Evolutionary conservation across 1,284 basidiomycete genomes (phyloP), one percentile per base, ranked within the genome.

Genomic region (Apiotrichum sp.): DNA sequence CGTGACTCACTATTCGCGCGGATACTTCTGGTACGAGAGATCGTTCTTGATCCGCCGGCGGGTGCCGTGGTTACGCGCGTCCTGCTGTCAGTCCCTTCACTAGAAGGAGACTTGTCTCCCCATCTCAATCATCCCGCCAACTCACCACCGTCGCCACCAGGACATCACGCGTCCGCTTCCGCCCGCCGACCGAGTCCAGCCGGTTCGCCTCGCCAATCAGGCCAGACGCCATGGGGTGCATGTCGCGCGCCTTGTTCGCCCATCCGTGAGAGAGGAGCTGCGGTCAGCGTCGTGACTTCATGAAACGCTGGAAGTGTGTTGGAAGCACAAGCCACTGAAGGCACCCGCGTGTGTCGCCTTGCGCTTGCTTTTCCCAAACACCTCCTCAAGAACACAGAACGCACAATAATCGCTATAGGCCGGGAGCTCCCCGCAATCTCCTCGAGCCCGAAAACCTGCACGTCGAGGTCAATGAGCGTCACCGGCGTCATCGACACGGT

Each of bases 1-100:
- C 2, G 4, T 3, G 6, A 34, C 59, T 57, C 45, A 75, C 73
- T 74, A 62, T 76, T 89, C 86, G 2, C 77, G 75, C n/a, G 81
- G 78, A 63, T 89, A 88, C 57, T 80, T 72, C 49, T 77, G 78
- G 81, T 83, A 88, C 3, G 75, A 78, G 29, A 80, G 65, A 66
- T 88, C 87, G n/a, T 80, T 79, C 29, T 70, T 73, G 29, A 73
- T 63, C 3, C 47, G 40, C 9, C 55, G 49, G 4, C 59, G 55
- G 43, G 73, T 72, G 8, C 88, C 88, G 62, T 90, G 88, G 65
- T 89, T 89, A 2, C 87, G 80, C 64, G 88, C 86, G 63, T 90
- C 87, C 87, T 89, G 60, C 22, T 22, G 22, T 22, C 22, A 22
- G 22, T 22, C 22, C 22, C 13, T 42, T n/a, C 6, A 42, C 22